phyloP scores from a whole-genome alignment of 2,329 filamentous ascomycete genomes.

The Paecilomyces variotii region DNA sequence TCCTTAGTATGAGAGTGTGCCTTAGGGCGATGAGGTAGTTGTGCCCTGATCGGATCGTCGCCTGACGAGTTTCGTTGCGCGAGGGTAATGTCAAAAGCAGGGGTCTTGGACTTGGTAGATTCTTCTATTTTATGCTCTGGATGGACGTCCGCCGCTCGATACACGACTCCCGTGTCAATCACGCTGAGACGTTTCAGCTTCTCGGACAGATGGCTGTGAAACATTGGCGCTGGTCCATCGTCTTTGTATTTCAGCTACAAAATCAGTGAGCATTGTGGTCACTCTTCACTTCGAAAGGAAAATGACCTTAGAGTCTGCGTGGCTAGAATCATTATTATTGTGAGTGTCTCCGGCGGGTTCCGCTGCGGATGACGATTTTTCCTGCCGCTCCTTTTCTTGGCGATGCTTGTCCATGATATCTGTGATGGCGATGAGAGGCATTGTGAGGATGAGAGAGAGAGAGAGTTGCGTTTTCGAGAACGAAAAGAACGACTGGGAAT shows the following conservation, averaged over 20 bases:
- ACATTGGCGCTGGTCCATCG: background rate
- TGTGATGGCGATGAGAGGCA: background rate
- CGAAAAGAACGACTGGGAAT: background rate
- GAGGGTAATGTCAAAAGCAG: background rate
- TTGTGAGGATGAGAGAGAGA: background rate
- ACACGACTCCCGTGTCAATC: background rate
- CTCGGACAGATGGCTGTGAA: background rate
- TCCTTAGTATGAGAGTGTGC: background rate
- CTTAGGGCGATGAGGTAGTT: background rate
- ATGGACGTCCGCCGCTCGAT: background rate
- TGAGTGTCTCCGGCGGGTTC: background rate
- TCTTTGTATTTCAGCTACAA: background rate
- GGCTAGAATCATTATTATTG: background rate
- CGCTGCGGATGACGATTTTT: background rate
- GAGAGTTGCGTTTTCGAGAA: background rate
- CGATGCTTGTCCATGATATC: background rate
- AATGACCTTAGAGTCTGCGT: background rate
- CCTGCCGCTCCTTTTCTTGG: constrained; percentile 1
- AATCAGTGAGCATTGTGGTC: background rate
- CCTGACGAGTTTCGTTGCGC: background rate
- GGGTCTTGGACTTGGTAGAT: background rate
- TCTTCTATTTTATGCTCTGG: background rate
- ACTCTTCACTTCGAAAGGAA: background rate
- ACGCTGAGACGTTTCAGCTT: background rate
- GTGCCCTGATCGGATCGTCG: background rate